These are phyloP conservation scores for Aspergillus sp. DNA, from an alignment of 2,329 filamentous ascomycete species.

Conservation along the genomic window DNA sequence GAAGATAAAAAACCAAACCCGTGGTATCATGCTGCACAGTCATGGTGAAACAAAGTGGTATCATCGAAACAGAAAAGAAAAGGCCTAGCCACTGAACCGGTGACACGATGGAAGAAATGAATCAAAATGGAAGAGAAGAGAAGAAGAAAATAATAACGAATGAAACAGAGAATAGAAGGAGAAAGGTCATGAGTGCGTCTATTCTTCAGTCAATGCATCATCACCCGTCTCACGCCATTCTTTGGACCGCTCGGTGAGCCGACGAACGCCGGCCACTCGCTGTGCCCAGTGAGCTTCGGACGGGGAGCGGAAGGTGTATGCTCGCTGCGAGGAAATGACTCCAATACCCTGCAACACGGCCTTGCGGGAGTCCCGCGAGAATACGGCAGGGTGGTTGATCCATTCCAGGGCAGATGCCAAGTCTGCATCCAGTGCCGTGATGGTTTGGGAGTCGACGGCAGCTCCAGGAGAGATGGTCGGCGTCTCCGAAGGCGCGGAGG, in stretches of 20 bases:
- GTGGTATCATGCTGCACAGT: constrained; percentile 36
- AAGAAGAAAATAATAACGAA: constrained; percentile 8
- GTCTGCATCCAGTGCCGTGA: constrained; percentile 85
- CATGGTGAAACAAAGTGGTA: constrained; percentile 42
- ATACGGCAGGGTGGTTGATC: constrained; percentile 96
- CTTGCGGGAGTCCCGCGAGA: constrained; percentile 90
- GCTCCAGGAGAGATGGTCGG: constrained; percentile 55
- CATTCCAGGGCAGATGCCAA: constrained; percentile 89
- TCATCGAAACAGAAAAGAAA: constrained; percentile 31
- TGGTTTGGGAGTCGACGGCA: constrained; percentile 80
- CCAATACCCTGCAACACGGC: constrained; percentile 94
- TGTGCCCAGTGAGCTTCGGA: constrained; percentile 88
- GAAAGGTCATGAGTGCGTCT: constrained; percentile 12
- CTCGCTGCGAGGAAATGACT: constrained; percentile 90
- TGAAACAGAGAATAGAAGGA: constrained; percentile 5
- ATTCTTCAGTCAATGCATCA: constrained; percentile 64
- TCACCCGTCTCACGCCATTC: constrained; percentile 89
- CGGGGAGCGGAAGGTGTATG: constrained; percentile 87
- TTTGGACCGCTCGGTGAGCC: constrained; percentile 76
- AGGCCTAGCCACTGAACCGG: constrained; percentile 8
- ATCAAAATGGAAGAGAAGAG: constrained; percentile 3
- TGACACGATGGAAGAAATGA: constrained; percentile 8
- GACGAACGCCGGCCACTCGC: constrained; percentile 76
- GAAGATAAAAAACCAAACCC: constrained; percentile 17
- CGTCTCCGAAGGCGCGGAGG: constrained; percentile 39